A percentile compares a stretch with the other conserved stretches of the same genome.
These are phyloP conservation scores for Gloeostereum incarnatum DNA, from an alignment of 768 basidiomycete genomes.

Conservation along the genomic window DNA sequence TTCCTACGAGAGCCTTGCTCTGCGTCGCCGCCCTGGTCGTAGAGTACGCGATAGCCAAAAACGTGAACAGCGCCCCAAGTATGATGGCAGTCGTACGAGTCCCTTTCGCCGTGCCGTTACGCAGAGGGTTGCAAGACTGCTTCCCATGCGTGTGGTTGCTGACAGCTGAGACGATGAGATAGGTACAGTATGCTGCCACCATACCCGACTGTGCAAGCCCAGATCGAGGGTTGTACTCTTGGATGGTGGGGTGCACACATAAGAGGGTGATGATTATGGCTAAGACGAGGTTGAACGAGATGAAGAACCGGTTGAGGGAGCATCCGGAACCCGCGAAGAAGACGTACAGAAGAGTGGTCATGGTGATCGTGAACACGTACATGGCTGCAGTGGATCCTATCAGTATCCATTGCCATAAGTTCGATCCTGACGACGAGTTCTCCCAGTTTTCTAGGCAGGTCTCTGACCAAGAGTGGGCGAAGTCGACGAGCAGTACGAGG, in stretches of 20 bases:
- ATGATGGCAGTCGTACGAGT: conserved; percentile 83
- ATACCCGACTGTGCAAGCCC: conserved; percentile 93
- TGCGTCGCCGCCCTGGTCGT: conserved; percentile 95
- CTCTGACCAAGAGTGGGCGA: conserved; percentile 98
- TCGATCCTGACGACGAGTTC: conserved; percentile 56
- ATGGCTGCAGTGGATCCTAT: conserved; percentile 87
- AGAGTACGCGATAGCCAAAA: conserved; percentile 96
- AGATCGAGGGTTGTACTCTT: conserved; percentile 88
- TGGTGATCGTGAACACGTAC: conserved; percentile 75
- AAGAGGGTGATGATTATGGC: conserved; percentile 72
- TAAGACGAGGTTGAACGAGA: conserved; percentile 85
- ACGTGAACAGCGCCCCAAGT: conserved; percentile 91
- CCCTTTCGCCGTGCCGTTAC: conserved; percentile 44
- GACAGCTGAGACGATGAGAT: conserved; percentile 89
- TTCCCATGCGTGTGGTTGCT: conserved; percentile 79
- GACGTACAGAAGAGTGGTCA: conserved; percentile 83
- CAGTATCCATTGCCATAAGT: conserved; percentile 93
- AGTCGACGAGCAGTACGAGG: conserved; percentile 94
- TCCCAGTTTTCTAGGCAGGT: conserved; percentile 97
- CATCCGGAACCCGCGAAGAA: conserved; percentile 88
- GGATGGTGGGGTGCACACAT: conserved; percentile 78
- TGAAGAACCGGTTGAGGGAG: conserved; percentile 93
- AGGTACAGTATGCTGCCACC: conserved; percentile 97
- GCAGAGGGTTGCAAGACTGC: conserved; percentile 80
- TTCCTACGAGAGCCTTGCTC: conserved; percentile 82